A percentile compares a stretch with the other conserved stretches of the same genome.
phyloP scores from a whole-genome alignment of 768 basidiomycete genomes.

The Postia placenta region DNA sequence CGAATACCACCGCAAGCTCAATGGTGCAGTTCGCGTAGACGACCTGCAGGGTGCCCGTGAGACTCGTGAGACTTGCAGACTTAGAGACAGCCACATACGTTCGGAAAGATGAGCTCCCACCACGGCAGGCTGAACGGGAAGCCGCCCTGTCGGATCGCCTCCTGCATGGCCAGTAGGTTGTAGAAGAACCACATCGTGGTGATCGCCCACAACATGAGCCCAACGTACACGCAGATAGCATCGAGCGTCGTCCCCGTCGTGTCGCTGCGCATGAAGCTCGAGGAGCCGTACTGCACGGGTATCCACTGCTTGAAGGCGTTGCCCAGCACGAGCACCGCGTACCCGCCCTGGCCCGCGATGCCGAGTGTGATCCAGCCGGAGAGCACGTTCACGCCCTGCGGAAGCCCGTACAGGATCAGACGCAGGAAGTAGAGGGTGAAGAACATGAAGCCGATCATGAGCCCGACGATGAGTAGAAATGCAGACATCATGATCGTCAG shows the following conservation, averaged over 20 bases:
- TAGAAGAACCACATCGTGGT: slow-evolving; percentile 59
- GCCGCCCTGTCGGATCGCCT: slow-evolving; percentile 32
- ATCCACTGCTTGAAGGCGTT: slow-evolving; percentile 35
- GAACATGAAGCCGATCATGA: slow-evolving; percentile 59
- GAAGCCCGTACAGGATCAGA: slow-evolving; percentile 50
- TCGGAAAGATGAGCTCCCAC: slow-evolving; percentile 72
- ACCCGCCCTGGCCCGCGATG: slow-evolving; percentile 64
- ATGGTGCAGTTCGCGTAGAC: slow-evolving; percentile 65
- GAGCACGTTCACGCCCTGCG: slow-evolving; percentile 40
- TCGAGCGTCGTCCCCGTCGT: slow-evolving; percentile 36
- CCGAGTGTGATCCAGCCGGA: slow-evolving; percentile 72
- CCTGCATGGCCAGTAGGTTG: slow-evolving; percentile 43
- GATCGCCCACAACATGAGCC: slow-evolving; percentile 56
- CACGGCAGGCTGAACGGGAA: slow-evolving; percentile 51
- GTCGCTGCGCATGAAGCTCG: slow-evolving; percentile 29
- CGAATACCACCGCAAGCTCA: slow-evolving; percentile 40
- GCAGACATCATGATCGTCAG: slow-evolving; percentile 48
- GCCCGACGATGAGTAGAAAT: slow-evolving; percentile 50
- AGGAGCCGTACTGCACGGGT: slow-evolving; percentile 27
- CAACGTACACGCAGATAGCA: slow-evolving; percentile 37
- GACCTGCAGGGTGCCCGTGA: slow-evolving; percentile 28
- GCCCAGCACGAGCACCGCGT: slow-evolving; percentile 50
- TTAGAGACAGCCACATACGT: slow-evolving; percentile 33
- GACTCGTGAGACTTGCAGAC: neutral
- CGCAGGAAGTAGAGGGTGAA: slow-evolving; percentile 59